phyloP scores from a whole-genome alignment of 139 green algal species.

The Picochlorum sp. region DNA sequence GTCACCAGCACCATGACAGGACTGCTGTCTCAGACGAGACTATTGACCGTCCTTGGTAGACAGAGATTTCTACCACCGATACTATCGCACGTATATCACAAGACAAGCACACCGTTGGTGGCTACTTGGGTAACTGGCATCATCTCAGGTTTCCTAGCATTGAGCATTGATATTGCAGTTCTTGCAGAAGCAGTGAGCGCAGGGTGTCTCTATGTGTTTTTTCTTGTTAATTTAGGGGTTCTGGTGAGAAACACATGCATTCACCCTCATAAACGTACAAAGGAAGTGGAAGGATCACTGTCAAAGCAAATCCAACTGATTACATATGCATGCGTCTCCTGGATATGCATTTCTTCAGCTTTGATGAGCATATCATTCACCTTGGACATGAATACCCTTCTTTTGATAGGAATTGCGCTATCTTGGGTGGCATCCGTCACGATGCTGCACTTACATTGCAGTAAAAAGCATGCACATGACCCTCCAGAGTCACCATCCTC shows the following conservation, averaged over 20 bases:
- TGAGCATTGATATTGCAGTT: constrained; percentile 70
- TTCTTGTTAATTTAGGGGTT: constrained; percentile 45
- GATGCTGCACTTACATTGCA: background rate
- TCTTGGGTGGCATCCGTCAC: constrained; percentile 20
- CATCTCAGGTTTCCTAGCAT: constrained; percentile 42
- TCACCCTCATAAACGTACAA: too few species aligned
- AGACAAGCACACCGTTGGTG: constrained; percentile 41
- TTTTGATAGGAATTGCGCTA: constrained; percentile 20
- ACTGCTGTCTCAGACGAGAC: constrained; percentile 65
- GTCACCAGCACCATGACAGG: constrained; percentile 51
- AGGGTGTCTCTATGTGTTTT: constrained; percentile 80
- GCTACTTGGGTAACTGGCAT: constrained; percentile 40
- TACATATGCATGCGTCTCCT: background rate
- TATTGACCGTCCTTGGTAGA: constrained; percentile 71
- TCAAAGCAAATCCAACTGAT: background rate
- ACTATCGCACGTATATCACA: constrained; percentile 46
- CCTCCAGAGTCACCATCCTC: background rate
- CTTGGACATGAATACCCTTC: constrained; percentile 4
- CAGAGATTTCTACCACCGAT: constrained; percentile 58
- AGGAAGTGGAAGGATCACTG: background rate
- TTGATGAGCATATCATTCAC: constrained; percentile 17
- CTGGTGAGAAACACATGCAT: constrained; percentile 34
- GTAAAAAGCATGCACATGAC: too few species aligned
- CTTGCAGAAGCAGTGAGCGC: constrained; percentile 59
- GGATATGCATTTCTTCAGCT: background rate